Evolutionary conservation across 2,329 filamentous ascomycete species (phyloP).

Genomic region (Neonectria magnoliae): DNA sequence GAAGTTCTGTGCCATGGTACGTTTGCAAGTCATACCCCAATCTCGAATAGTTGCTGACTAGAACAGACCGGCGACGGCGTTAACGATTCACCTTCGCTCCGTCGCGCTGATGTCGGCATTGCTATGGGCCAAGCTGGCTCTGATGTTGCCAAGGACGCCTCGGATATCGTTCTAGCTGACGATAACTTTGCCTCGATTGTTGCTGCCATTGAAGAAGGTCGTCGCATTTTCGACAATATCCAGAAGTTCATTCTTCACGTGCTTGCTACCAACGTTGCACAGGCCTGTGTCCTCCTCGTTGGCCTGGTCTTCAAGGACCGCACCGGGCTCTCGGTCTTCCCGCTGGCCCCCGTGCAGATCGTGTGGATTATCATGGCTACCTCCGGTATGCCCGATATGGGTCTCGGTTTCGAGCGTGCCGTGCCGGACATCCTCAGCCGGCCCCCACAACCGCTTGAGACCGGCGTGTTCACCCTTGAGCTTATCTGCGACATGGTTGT

Average conservation of each 20-base stretch:
- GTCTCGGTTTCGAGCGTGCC: slow-evolving; percentile 77
- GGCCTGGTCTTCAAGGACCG: slow-evolving; percentile 77
- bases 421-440: slow-evolving; percentile 75
- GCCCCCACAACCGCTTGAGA: slow-evolving; percentile 70
- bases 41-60: slow-evolving; percentile 19
- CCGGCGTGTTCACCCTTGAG: slow-evolving; percentile 73
- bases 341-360: slow-evolving; percentile 78
- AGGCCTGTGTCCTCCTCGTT: slow-evolving; percentile 75
- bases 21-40: slow-evolving; percentile 2
- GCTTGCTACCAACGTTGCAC: slow-evolving; percentile 75
- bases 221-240: slow-evolving; percentile 79
- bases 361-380: slow-evolving; percentile 87
- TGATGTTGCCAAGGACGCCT: slow-evolving; percentile 71
- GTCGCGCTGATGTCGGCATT: slow-evolving; percentile 77
- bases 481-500: slow-evolving; percentile 74
- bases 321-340: slow-evolving; percentile 74
- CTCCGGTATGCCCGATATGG: slow-evolving; percentile 79
- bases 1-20: slow-evolving; percentile 72
- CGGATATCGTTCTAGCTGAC: slow-evolving; percentile 75
- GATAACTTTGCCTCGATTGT: slow-evolving; percentile 80
- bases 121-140: slow-evolving; percentile 71
- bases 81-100: slow-evolving; percentile 77
- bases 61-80: slow-evolving; percentile 73
- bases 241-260: slow-evolving; percentile 79
- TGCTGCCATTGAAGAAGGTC: slow-evolving; percentile 76